Percentiles rank a stretch among this genome's conserved stretches.
Evolutionary conservation across 83 land plant genomes (phyloP).

Genomic region (Picea mariana): DNA sequence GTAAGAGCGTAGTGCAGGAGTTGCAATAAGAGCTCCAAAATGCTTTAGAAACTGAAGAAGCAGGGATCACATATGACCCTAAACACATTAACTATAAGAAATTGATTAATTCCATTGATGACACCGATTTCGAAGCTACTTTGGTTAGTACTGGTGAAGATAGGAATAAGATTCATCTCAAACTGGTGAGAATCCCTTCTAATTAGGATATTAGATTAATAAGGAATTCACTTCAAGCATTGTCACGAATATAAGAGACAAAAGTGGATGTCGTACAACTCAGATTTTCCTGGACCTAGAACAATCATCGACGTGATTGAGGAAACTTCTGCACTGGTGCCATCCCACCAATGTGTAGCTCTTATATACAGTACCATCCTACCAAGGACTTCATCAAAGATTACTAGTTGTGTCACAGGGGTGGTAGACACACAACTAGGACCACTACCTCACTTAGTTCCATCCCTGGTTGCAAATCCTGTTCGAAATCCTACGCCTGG

Average conservation of each 20-base stretch:
- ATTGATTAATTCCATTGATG: constrained; percentile 44
- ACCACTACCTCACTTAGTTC: no score
- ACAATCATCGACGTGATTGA: constrained; percentile 62
- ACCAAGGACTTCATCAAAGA: no score
- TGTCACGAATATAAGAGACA: constrained; percentile 46
- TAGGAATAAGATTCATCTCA: constrained; percentile 44
- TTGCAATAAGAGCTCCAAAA: no score
- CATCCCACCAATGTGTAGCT: no score
- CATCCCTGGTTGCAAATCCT: no score
- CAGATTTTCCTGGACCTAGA: constrained; percentile 71
- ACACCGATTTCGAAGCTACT: constrained; percentile 68
- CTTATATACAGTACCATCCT: no score
- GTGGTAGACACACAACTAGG: no score
- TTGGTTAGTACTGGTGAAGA: constrained; percentile 66
- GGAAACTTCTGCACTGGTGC: constrained; percentile 13
- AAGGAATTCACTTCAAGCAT: no score
- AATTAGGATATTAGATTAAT: no score
- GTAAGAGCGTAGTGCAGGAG: no score
- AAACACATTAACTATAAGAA: constrained; percentile 30
- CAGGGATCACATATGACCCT: constrained; percentile 69
- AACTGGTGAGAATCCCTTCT: constrained; percentile 42
- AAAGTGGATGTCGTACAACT: constrained; percentile 53
- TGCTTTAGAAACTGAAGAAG: constrained; percentile 85
- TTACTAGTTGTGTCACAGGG: no score
- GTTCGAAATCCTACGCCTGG: no score